Evolutionary conservation across 2,329 filamentous ascomycete species (phyloP), one percentile per base, ranked within the genome.

Genomic region (Phoma sp.): DNA sequence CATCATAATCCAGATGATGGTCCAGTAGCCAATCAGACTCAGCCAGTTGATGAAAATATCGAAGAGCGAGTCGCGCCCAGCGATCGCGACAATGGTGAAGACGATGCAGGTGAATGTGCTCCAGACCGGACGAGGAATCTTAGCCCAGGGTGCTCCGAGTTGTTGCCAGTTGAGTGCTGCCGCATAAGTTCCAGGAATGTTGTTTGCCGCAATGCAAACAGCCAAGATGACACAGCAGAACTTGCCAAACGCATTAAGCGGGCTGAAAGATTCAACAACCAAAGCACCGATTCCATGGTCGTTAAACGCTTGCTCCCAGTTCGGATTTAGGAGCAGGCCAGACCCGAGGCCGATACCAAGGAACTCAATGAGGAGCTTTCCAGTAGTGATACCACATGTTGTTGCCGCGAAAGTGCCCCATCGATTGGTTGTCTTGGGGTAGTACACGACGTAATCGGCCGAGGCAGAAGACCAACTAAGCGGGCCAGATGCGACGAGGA

Each of bases 151-250:
- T 36, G 80, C 80, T 11, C 80, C 81, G 25, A 91, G 76, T 15
- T 89, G 82, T 70, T 91, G 88, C 32, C 89, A 79, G 21, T 85
- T 87, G 30, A 91, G 80, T 2, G 84, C 82, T 38, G 79, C 84
- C 17, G 87, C 89, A 78, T 92, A 74, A 3, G 88, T 84, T 66
- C 88, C 89, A 10, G 87, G 86, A 67, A 85, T 87, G 75, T 89
- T 89, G 77, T 88, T 89, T 54, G 86, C 87, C 55, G 89, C 80
- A 65, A 88, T 88, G 45, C 83, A 85, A 7, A 90, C 80, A 2
- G 86, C 85, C 4, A 90, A 80, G 39, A 90, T 78, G 42, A 88
- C 81, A 36, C 89, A 74, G 71, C 88, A 91, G 78, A 91, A 89
- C 64, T 88, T 81, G 57, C 89, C 89, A 67, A 91, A 91, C 26